Base-by-base conservation (phyloP, 1,284 basidiomycete genomes). In the Irpex rosettiformis region DNA sequence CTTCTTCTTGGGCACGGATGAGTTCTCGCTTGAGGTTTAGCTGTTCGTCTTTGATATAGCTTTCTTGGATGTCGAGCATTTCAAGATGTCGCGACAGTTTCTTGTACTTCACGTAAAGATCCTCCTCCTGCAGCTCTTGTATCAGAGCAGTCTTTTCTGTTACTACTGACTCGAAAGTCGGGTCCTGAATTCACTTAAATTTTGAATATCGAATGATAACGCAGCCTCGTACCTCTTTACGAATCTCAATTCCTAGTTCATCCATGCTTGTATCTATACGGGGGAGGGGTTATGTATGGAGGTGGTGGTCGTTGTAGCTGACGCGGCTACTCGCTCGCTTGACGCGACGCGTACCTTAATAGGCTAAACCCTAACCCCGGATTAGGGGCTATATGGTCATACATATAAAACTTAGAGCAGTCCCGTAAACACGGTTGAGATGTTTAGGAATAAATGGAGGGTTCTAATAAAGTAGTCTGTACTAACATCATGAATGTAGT, bases 11-110 rank as follows among this genome's bases (percentile, higher is more conserved):
- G 0, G 97, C 97, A 61, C 97, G 91, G 64, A 99, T 91, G 59
- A 99, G 89, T 76, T 99, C 97, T 59, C 96, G 89, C 73, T 98
- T 97, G 60, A 99, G 84, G 73, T 98, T 99, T 25, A 93, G 91
- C 70, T 98, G 96, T 75, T 99, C 97, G 68, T 99, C 97, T 71
- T 99, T 98, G 75, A 99, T 98, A 73, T 99, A 99, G 73, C 93
- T 92, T 75, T 97, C 94, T 73, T 96, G 96, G 51, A 97, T 91
- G 58, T 95, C 91, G 22, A 98, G 85, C 77, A 97, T 93, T 71
- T 97, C 94, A 53, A 96, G 81, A 71, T 98, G 95, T 51, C 93
- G 88, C 58, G 92, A 84, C 43, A 98, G 87, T 70, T 94, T 94
- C 81, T 96, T 95, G 86, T 93, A 96, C 71, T 95, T 96, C 71